Conservation (phyloP, 164 flowering plant genomes). For the Tetracentron sinense region DNA sequence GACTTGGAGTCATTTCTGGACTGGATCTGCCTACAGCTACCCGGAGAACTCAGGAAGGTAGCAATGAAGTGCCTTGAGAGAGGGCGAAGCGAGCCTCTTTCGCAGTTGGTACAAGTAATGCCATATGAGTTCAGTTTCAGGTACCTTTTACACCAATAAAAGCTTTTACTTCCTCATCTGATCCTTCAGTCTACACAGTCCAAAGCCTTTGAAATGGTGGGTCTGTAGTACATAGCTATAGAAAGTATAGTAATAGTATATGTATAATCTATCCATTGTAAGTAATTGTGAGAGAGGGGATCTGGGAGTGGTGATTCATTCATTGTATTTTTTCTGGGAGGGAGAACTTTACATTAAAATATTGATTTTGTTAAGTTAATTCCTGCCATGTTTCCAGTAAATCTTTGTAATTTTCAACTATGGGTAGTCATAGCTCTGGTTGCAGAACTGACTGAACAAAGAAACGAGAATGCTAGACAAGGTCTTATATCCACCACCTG, state of each 20-base stretch:
- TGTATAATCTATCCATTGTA: constrained; percentile 15
- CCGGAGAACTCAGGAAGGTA: constrained; percentile 53
- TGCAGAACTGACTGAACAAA: too few relatives aligned
- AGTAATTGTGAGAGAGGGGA: constrained; percentile 12
- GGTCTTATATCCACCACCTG: too few relatives aligned
- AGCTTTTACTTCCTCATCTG: constrained; percentile 3
- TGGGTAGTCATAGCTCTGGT: too few relatives aligned
- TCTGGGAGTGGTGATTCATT: constrained; percentile 16
- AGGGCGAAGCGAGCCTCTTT: constrained; percentile 38
- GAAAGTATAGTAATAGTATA: constrained; percentile 12
- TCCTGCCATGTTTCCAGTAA: neutral
- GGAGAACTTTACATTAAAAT: constrained; percentile 5
- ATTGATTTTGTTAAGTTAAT: neutral
- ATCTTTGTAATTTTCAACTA: neutral
- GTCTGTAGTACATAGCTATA: constrained; percentile 38
- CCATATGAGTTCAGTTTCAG: constrained; percentile 87
- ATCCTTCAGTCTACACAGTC: constrained; percentile 1
- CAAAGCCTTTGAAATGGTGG: constrained; percentile 13
- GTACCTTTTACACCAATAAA: constrained; percentile 56
- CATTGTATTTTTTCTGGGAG: constrained; percentile 14
- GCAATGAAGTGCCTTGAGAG: constrained; percentile 68
- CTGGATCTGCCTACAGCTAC: constrained; percentile 89
- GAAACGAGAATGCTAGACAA: too few relatives aligned
- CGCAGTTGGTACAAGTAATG: constrained; percentile 47
- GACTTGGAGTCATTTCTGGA: constrained; percentile 80